These are phyloP conservation scores for Verticillium alfalfae DNA, from an alignment of 2,329 filamentous ascomycete genomes.

Conservation along the genomic window DNA sequence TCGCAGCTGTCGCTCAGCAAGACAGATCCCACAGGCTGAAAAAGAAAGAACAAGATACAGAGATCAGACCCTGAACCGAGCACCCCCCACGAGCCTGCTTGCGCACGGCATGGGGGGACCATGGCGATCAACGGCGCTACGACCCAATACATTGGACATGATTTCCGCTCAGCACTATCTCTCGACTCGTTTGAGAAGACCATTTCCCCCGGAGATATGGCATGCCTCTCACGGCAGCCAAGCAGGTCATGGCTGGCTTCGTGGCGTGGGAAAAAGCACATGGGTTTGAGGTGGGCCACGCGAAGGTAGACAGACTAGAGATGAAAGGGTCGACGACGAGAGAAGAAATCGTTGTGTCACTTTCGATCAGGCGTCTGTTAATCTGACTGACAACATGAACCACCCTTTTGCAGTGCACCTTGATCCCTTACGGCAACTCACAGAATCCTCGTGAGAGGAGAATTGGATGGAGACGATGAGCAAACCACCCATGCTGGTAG, in stretches of 20 bases:
- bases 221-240: neutral
- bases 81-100: neutral
- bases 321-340: too few species aligned
- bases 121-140: neutral
- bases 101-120: neutral
- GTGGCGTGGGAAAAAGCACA: too few species aligned
- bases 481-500: neutral
- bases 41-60: neutral
- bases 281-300: too few species aligned
- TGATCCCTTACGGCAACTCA: neutral
- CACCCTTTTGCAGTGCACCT: too few species aligned
- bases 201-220: neutral
- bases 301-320: too few species aligned
- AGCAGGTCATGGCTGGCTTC: too few species aligned
- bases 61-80: neutral
- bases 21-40: neutral
- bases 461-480: neutral
- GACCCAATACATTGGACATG: neutral
- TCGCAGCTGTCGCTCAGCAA: neutral
- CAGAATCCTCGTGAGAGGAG: neutral
- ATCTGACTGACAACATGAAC: too few species aligned
- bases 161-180: neutral
- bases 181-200: neutral
- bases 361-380: too few species aligned
- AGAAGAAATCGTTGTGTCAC: too few species aligned